Base-by-base conservation (phyloP, 2,329 filamentous ascomycete species). In the Ceratocystis lukuohia region DNA sequence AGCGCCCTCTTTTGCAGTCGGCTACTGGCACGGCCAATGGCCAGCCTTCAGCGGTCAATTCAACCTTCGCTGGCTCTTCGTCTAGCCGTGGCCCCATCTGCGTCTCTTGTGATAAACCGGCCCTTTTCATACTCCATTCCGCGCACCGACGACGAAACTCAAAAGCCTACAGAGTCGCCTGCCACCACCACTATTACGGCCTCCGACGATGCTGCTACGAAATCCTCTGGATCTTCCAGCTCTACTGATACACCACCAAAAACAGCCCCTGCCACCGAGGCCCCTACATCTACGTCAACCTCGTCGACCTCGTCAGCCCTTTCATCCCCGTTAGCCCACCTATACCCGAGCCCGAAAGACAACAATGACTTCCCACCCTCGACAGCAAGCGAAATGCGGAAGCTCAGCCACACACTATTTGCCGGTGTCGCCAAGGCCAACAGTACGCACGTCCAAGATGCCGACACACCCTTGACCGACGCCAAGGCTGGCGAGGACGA, bases 401-500 rank as follows among this genome's bases (percentile, higher is more conserved):
- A 65, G n/a, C 56, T 64, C 25, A 62, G 57, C 59, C 61, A 66
- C 12, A 57, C 57, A 8, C 48, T 64, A 5, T 68, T 61, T 56
- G 53, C 44, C 41, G 41, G 15, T 20, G 28, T 20, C 15, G 45
- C 45, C 22, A 25, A 50, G 37, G 17, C 53, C n/a, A 46, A 37
- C 10, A 62, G 65, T 50, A 46, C 33, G 12, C 10, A 62, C 30
- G 61, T 62, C 8, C 33, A 62, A 22, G 37, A 62, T 17, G 41
- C 61, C n/a, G 53, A 64, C 69, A 45, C 53, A 45, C 65, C 65
- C n/a, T 25, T 67, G 30, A 64, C 64, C 5, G 68, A 65, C 20
- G 61, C 61, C 46, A 65, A 68, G 56, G 64, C 64, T 6, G 62
- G 61, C 15, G 66, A 68, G 45, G 62, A 68, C 5, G 73, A 78